These are phyloP conservation scores for Mortierella sp. DNA, from an alignment of 371 early-diverging fungal species.

Conservation along the genomic window DNA sequence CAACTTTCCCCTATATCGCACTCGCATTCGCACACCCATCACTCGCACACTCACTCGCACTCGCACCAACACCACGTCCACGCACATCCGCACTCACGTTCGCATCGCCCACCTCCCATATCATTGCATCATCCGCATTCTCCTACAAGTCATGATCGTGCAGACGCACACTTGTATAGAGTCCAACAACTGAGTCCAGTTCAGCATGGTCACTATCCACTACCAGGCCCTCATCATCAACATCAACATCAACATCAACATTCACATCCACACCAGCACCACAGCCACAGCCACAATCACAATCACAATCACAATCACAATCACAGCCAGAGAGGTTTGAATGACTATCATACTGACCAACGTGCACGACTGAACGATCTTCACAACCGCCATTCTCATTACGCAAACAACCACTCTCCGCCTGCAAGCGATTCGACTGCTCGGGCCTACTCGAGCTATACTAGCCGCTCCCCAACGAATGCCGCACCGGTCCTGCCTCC, in stretches of 20 bases:
- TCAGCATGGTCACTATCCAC: conserved; percentile 18
- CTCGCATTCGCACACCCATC: conserved; percentile 3
- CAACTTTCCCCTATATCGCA: conserved; percentile 7
- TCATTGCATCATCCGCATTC: conserved; percentile 11
- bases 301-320: not conserved
- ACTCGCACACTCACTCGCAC: conserved; percentile 7
- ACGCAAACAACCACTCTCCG: not conserved
- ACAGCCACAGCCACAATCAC: too few relatives aligned
- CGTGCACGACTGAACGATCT: not conserved
- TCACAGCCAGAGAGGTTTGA: conserved; percentile 1
- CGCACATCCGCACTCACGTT: conserved; percentile 12
- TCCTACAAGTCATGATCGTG: conserved; percentile 20
- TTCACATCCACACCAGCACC: not conserved
- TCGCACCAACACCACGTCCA: conserved; percentile 9
- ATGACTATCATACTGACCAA: conserved; percentile 3
- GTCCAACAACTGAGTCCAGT: conserved; percentile 3
- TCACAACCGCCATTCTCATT: conserved; percentile 12
- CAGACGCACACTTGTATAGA: conserved; percentile 9
- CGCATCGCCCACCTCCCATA: conserved; percentile 2
- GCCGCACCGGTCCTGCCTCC: conserved; percentile 8
- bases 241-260: conserved; percentile 8
- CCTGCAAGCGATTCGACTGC: not conserved
- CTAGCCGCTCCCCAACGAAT: not conserved
- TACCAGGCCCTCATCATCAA: conserved; percentile 3
- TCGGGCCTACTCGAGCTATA: conserved; percentile 15